These are phyloP conservation scores for Fusarium compactum DNA, from an alignment of 2,329 filamentous ascomycete species.

Conservation along the genomic window DNA sequence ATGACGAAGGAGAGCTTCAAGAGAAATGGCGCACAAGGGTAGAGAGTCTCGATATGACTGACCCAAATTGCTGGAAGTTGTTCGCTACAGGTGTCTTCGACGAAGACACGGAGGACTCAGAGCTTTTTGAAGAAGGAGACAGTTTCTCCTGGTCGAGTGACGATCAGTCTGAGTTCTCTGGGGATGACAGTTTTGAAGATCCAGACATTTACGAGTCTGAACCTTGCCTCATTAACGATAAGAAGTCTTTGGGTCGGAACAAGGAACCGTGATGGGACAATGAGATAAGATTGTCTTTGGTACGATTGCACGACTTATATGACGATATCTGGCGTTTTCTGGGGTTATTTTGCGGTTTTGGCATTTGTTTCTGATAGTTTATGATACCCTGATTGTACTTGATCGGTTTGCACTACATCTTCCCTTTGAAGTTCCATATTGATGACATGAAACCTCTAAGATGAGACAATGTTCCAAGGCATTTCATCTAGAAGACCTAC, in stretches of 20 bases:
- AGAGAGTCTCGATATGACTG: slow-evolving; percentile 41
- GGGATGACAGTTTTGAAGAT: slow-evolving; percentile 3
- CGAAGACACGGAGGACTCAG: slow-evolving; percentile 30
- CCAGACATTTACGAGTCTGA: slow-evolving; percentile 9
- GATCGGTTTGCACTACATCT: not conserved
- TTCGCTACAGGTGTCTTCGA: slow-evolving; percentile 36
- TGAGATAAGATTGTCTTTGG: not conserved
- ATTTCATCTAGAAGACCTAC: slow-evolving; percentile 44
- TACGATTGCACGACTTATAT: slow-evolving; percentile 7
- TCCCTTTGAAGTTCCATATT: not conserved
- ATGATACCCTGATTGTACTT: slow-evolving; percentile 29
- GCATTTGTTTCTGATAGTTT: not conserved
- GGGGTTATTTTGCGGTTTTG: not conserved
- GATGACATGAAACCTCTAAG: not conserved
- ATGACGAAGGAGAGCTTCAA: slow-evolving; percentile 41
- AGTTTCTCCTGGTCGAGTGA: slow-evolving; percentile 23
- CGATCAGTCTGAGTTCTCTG: slow-evolving; percentile 5
- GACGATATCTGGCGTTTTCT: slow-evolving; percentile 4
- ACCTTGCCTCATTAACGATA: not conserved
- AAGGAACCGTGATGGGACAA: not conserved
- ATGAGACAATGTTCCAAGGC: slow-evolving; percentile 38
- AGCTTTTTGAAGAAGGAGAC: slow-evolving; percentile 27
- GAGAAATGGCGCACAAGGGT: slow-evolving; percentile 41
- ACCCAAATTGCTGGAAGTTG: slow-evolving; percentile 45
- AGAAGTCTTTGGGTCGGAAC: not conserved